phyloP scores from a whole-genome alignment of 2,329 filamentous ascomycete species.

The Pyrenochaeta sp. region DNA sequence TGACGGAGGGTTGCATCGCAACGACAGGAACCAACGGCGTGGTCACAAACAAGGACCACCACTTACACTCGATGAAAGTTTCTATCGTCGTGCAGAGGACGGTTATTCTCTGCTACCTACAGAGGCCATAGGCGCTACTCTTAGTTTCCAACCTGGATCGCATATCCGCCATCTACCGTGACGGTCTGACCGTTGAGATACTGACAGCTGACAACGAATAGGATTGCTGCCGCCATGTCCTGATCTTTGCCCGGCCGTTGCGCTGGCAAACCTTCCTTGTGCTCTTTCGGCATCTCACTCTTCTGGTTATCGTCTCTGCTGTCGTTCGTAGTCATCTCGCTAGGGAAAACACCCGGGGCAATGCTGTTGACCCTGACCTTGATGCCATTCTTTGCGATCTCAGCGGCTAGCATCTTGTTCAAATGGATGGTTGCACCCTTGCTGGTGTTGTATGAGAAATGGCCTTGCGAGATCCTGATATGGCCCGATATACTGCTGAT shows the following conservation, averaged over 20 bases:
- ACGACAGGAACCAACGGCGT: no score
- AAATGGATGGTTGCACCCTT: constrained; percentile 64
- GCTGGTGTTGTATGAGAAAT: constrained; percentile 59
- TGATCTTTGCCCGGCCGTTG: constrained; percentile 63
- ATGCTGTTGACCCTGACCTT: constrained; percentile 67
- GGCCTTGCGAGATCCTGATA: constrained; percentile 57
- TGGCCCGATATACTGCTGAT: constrained; percentile 57
- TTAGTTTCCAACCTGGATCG: constrained; percentile 46
- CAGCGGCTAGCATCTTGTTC: constrained; percentile 63
- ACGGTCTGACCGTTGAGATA: constrained; percentile 61
- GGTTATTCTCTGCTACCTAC: no score
- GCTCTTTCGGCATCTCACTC: constrained; percentile 62
- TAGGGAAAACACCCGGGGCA: constrained; percentile 65
- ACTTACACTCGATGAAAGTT: no score
- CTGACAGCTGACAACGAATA: constrained; percentile 62
- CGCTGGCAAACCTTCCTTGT: constrained; percentile 59
- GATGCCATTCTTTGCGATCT: constrained; percentile 60
- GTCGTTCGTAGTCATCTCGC: constrained; percentile 65
- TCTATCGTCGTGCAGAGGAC: no score
- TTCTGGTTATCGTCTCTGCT: constrained; percentile 62
- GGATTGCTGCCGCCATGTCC: constrained; percentile 66
- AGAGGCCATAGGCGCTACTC: not conserved
- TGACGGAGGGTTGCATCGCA: no score
- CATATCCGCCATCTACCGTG: constrained; percentile 64
- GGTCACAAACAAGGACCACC: no score